Evolutionary conservation across 176 grass and related monocot species (phyloP), one percentile per base, ranked within the genome.

Genomic region (Oryza glumipatula): DNA sequence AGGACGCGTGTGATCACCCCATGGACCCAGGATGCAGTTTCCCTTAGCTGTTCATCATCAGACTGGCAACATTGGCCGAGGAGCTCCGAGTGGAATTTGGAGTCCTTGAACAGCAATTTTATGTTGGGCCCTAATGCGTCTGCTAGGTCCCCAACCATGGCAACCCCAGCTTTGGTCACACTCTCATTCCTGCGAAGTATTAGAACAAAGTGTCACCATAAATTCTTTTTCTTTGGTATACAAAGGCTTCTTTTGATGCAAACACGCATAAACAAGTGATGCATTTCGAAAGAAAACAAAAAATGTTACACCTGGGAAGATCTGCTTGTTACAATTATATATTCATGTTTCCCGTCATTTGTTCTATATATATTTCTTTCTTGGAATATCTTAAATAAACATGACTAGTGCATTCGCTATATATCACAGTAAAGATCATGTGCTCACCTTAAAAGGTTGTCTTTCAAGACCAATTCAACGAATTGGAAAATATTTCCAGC

Each of bases 11-110:
- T 73, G 67, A 94, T 94, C 92, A 94, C 85, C 65, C 89, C 92
- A 60, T 91, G 92, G 44, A 87, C 90, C 92, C 92, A 94, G 47
- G 83, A 79, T 32, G 92, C 89, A 24, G 86, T 94, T 69, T 94
- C 92, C 67, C 82, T 94, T 61, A 94, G 68, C 66, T 89, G 92
- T 46, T 91, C 80, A 35, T 91, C 89, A 3, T 94, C 92, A 61
- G 89, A 94, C 60, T 89, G 80, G 32, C 88, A 84, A 49, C 89
- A 94, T 22, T 91, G 80, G 49, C 89, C 83, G 12, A 94, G 72
- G 80, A 94, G 86, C 68, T 94, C 89, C 0, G 70, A 38, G 65
- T 94, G 92, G 80, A 94, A 94, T 47, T 65, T 87, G 24, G 79
- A 87, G 41, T 84, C 67, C 30, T 76, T 89, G 35, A 94, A 72